Evolutionary conservation across 1,284 basidiomycete species (phyloP).

Genomic region (Leccinum fallax): DNA sequence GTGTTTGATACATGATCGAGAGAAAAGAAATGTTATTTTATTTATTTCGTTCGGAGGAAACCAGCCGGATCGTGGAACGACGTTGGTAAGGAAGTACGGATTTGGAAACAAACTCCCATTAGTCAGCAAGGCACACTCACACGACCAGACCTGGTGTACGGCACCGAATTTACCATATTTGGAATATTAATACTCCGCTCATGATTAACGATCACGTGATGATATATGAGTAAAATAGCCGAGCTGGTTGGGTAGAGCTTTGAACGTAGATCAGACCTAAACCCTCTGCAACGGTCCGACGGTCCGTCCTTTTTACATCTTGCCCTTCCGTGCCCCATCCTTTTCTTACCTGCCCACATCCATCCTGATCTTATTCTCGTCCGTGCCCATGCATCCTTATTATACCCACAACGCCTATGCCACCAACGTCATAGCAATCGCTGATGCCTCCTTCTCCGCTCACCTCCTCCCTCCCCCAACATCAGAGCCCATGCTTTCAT

Average conservation of each 20-base stretch:
- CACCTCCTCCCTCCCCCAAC: slow-evolving; percentile 4
- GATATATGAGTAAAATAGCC: slow-evolving; percentile 17
- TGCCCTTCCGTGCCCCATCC: background rate
- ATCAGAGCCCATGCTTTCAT: slow-evolving; percentile 13
- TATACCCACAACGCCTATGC: slow-evolving; percentile 16
- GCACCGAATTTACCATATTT: slow-evolving; percentile 8
- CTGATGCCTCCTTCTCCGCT: slow-evolving; percentile 17
- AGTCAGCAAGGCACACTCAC: slow-evolving; percentile 10
- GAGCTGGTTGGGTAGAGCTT: slow-evolving; percentile 1
- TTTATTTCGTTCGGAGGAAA: background rate
- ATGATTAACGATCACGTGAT: slow-evolving; percentile 16
- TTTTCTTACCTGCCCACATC: background rate
- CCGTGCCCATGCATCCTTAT: slow-evolving; percentile 28
- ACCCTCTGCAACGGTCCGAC: background rate
- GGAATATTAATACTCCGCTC: slow-evolving; percentile 15
- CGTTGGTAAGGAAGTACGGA: background rate
- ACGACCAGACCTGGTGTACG: slow-evolving; percentile 9
- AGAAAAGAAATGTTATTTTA: background rate
- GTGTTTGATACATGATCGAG: background rate
- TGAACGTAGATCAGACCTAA: slow-evolving; percentile 7
- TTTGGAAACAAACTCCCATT: background rate
- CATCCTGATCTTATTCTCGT: background rate
- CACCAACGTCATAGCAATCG: slow-evolving; percentile 35
- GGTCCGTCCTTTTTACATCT: background rate
- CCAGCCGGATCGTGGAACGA: background rate